Conservation (phyloP, 768 basidiomycete species). For the Nidula microcarpa region DNA sequence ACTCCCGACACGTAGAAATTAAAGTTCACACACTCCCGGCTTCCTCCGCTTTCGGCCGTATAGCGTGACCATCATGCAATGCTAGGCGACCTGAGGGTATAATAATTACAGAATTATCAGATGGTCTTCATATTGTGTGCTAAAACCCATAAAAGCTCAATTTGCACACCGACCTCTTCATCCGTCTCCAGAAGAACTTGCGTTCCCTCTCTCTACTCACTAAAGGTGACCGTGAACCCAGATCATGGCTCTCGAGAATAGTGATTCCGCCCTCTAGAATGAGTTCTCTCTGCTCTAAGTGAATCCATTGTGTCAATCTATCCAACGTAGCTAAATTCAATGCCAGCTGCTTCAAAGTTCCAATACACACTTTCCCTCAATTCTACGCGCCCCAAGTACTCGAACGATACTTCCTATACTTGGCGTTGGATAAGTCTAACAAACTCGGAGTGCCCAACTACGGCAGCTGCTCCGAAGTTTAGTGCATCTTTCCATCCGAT, state of each 20-base stretch:
- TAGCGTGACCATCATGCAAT: neutral
- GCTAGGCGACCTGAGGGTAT: neutral
- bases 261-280: slow-evolving; percentile 78
- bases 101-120: neutral
- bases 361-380: no score
- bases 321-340: slow-evolving; percentile 72
- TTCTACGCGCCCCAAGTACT: neutral
- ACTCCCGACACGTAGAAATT: slow-evolving; percentile 44
- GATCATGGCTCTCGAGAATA: slow-evolving; percentile 95
- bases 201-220: slow-evolving; percentile 2
- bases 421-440: no score
- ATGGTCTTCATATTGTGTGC: neutral
- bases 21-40: slow-evolving; percentile 47
- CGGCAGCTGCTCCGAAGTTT: slow-evolving; percentile 81
- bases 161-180: slow-evolving; percentile 45
- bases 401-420: slow-evolving; percentile 34
- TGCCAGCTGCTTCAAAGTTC: slow-evolving; percentile 79
- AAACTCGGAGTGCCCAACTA: slow-evolving; percentile 53
- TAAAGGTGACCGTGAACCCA: no score
- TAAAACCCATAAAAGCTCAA: slow-evolving; percentile 13
- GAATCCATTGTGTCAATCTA: slow-evolving; percentile 72
- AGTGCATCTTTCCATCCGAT: slow-evolving; percentile 33
- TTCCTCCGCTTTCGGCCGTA: slow-evolving; percentile 28
- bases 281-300: slow-evolving; percentile 67
- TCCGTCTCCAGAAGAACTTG: slow-evolving; percentile 88